Conservation (phyloP, 257 asterid genomes). For the Solanum ahanhuiri region DNA sequence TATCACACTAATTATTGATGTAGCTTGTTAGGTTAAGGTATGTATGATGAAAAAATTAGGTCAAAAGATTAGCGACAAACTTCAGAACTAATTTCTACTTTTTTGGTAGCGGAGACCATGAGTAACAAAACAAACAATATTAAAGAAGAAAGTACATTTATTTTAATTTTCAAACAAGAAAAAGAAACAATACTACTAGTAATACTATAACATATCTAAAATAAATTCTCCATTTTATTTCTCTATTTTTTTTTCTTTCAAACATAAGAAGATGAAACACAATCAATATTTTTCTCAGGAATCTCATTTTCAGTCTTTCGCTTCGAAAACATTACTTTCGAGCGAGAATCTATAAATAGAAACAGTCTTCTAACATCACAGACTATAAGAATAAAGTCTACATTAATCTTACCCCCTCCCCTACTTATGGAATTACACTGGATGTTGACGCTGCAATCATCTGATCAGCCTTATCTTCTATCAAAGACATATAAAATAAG, state of each 20-base stretch:
- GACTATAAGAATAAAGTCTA: not conserved
- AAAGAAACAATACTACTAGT: too few species aligned
- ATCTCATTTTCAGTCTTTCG: not conserved
- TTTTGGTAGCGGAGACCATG: too few species aligned
- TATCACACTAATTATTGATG: not conserved
- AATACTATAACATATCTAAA: not conserved
- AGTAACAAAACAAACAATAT: too few species aligned
- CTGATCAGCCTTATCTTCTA: not conserved
- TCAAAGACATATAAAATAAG: constrained; percentile 11
- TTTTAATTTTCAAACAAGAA: too few species aligned
- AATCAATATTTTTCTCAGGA: not conserved
- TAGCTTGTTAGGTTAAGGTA: not conserved
- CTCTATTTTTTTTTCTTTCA: not conserved
- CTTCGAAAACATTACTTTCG: not conserved
- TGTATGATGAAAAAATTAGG: not conserved
- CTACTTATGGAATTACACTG: not conserved
- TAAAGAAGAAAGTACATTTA: too few species aligned
- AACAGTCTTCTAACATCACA: not conserved
- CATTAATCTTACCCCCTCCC: not conserved
- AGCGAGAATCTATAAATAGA: not conserved
- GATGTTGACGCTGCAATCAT: not conserved
- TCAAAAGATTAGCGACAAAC: not conserved
- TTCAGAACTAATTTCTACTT: too few species aligned
- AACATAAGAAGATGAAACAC: not conserved
- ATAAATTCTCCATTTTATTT: not conserved